Evolutionary conservation across 2,329 filamentous ascomycete species (phyloP).

Genomic region (Thermoascus crustaceus): DNA sequence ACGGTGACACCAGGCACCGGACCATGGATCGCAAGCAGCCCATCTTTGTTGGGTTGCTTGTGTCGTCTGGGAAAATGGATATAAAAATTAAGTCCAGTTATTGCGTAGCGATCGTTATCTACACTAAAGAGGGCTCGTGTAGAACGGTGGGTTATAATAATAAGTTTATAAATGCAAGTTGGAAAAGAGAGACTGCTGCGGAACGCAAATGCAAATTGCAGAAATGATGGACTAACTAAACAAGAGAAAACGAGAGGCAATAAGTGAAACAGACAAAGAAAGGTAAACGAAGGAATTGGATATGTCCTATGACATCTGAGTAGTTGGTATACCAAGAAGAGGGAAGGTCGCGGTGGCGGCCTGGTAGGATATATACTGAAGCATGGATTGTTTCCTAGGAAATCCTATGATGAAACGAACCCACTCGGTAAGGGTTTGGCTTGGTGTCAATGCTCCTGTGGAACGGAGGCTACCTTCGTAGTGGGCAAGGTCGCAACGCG

Average conservation of each 20-base stretch:
- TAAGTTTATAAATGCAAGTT: slow-evolving; percentile 1
- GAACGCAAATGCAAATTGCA: slow-evolving; percentile 11
- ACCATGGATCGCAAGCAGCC: slow-evolving; percentile 30
- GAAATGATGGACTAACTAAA: slow-evolving; percentile 18
- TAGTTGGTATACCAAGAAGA: slow-evolving; percentile 7
- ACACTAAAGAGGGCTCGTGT: too few relatives aligned
- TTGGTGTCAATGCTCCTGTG: background rate
- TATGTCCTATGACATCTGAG: slow-evolving; percentile 21
- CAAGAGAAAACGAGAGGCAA: slow-evolving; percentile 10
- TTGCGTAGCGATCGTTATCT: background rate
- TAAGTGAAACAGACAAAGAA: slow-evolving; percentile 11
- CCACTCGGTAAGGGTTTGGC: background rate
- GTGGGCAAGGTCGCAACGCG: background rate
- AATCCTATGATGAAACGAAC: slow-evolving; percentile 1
- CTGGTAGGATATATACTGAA: background rate
- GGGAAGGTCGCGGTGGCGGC: slow-evolving; percentile 3
- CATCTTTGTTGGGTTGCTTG: slow-evolving; percentile 13
- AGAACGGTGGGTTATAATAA: too few relatives aligned
- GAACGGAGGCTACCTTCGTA: slow-evolving; percentile 1
- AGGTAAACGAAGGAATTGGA: slow-evolving; percentile 13
- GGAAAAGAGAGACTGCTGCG: background rate
- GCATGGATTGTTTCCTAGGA: background rate
- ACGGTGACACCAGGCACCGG: slow-evolving; percentile 26
- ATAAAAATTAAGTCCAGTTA: background rate
- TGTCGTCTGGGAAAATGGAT: too few relatives aligned